Evolutionary conservation across 129 eudicot species (phyloP).

Genomic region (Lactuca saligna): DNA sequence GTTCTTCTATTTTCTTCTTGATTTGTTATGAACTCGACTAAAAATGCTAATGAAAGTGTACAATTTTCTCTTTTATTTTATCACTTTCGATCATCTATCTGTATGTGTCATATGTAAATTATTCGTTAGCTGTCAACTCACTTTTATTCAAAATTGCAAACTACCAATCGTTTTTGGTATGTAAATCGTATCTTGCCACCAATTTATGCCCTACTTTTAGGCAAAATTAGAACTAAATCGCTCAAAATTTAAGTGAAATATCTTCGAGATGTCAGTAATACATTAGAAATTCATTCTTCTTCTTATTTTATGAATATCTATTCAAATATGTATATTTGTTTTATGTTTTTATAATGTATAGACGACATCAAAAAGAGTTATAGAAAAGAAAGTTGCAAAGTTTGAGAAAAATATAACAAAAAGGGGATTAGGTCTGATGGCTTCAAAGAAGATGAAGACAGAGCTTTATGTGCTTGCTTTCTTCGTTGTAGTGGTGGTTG

Average conservation of each 20-base stretch:
- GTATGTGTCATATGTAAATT: neutral
- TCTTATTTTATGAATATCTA: neutral
- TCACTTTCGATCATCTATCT: neutral
- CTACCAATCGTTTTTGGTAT: neutral
- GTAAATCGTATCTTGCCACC: neutral
- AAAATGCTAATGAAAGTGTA: neutral
- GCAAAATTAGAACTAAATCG: neutral
- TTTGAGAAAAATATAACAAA: conserved; percentile 74
- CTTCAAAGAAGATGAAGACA: conserved; percentile 46
- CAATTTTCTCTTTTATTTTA: neutral
- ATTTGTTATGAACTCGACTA: neutral
- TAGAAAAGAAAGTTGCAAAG: conserved; percentile 71
- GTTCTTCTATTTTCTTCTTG: neutral
- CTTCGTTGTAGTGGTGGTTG: conserved; percentile 51
- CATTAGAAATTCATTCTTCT: no score
- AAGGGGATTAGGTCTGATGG: conserved; percentile 40
- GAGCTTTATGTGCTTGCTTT: conserved; percentile 55
- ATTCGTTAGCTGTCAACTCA: neutral
- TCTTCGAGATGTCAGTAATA: neutral
- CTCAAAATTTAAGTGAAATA: neutral
- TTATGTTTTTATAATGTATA: conserved; percentile 15
- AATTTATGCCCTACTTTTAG: neutral
- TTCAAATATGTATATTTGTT: neutral
- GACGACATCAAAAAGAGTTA: conserved; percentile 76
- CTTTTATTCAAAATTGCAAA: neutral